A percentile compares a stretch with the other conserved stretches of the same genome.
Evolutionary conservation across 805 yeast species (phyloP).

Genomic region (Ogataea nonfermentans): DNA sequence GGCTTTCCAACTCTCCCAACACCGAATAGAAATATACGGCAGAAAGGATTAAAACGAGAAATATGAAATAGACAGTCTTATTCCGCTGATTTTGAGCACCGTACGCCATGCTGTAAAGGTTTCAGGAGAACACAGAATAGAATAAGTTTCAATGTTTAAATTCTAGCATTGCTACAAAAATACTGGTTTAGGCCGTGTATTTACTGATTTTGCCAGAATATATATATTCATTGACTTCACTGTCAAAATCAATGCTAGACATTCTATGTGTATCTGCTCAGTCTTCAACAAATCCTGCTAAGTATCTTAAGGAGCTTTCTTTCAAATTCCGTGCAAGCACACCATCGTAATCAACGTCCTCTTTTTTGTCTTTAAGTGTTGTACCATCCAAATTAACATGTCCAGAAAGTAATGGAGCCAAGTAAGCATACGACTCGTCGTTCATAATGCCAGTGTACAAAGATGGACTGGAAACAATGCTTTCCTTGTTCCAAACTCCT

Average conservation of each 20-base stretch:
- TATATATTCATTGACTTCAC: background rate
- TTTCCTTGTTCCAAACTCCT: slow-evolving; percentile 14
- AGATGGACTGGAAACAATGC: slow-evolving; percentile 18
- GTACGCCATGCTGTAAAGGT: too few relatives aligned
- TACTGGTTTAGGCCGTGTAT: too few relatives aligned
- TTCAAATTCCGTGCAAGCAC: slow-evolving; percentile 23
- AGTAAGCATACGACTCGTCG: slow-evolving; percentile 45
- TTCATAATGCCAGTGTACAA: slow-evolving; percentile 17
- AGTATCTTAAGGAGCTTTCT: slow-evolving; percentile 37
- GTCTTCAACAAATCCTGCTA: slow-evolving; percentile 32
- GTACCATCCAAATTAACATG: slow-evolving; percentile 12
- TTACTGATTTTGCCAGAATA: background rate
- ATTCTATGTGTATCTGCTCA: background rate
- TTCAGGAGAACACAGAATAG: too few relatives aligned
- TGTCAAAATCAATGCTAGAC: background rate
- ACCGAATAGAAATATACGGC: too few relatives aligned
- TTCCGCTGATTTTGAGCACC: too few relatives aligned
- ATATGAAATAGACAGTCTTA: too few relatives aligned
- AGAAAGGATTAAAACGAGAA: too few relatives aligned
- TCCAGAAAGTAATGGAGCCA: slow-evolving; percentile 38
- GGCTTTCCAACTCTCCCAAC: too few relatives aligned
- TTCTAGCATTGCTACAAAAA: too few relatives aligned
- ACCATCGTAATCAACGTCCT: slow-evolving; percentile 25
- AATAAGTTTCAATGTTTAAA: too few relatives aligned
- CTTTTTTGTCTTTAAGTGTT: slow-evolving; percentile 4